Evolutionary conservation across 805 yeast genomes (phyloP), one percentile per base, ranked within the genome.

Genomic region (Suhomyces sp.): DNA sequence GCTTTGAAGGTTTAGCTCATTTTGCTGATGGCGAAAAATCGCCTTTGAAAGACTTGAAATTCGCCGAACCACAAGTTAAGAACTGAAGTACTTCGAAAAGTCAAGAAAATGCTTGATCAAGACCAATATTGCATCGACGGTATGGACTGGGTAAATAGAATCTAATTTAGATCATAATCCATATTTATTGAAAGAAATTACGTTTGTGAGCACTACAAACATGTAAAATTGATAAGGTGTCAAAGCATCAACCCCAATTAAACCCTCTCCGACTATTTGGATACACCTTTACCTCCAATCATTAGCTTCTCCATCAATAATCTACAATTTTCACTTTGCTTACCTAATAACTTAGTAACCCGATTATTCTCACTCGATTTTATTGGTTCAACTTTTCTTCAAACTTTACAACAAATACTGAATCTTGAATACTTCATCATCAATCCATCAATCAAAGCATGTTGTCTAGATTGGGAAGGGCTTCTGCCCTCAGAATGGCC

Each of bases 11-110:
- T 9, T 51, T 65, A 41, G 22, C 50, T 33, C 58, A 47, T 14
- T 65, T 55, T 42, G 70, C 70, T 25, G 58, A 62, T 33, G 46
- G 60, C 33, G 69, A 64, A 31, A 48, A 60, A 38, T 63, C 71
- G 8, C 68, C 70, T 17, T 40, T 65, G 50, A 63, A 63, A 40
- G 59, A 56, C 22, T 37, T 62, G 39, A 54, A 53, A 47, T 65
- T 56, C 37, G 69, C 65, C 30, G 68, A 65, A 50, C 52, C 71
- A 18, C 71, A 65, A 48, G 35, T 43, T 25, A 28, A 25, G n/a
- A n/a, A n/a, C n/a, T n/a, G n/a, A n/a, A n/a, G n/a, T n/a, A n/a
- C n/a, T n/a, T n/a, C n/a, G n/a, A n/a, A n/a, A n/a, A n/a, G n/a
- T n/a, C n/a, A n/a, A n/a, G n/a, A n/a, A n/a, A n/a, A n/a, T n/a